Base-by-base conservation (phyloP, 1,284 basidiomycete species). In the Rugosomyces carneus region DNA sequence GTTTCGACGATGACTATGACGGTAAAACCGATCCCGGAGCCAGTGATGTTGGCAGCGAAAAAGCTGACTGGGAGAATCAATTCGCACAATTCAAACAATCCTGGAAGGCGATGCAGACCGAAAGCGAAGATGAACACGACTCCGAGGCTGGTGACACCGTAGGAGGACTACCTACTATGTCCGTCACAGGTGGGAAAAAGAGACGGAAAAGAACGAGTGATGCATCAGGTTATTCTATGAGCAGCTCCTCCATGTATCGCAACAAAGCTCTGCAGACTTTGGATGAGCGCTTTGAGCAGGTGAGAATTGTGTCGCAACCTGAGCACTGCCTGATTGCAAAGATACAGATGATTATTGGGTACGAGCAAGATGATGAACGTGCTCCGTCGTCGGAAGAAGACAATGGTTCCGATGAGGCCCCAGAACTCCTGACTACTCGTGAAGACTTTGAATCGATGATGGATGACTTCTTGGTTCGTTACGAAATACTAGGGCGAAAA, bases 181-280 rank as follows among this genome's bases (percentile, higher is more conserved):
- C 82, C n/a, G 83, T 92, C 47, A 74, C 84, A 39, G 86, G 91
- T 37, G 83, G 82, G 56, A 73, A 84, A 53, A 71, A 82, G 48
- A 63, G 72, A 55, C 73, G 88, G 56, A 89, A 84, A 60, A 81
- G 81, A 6, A 73, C 80, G 1, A 90, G 87, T 36, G 84, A 92
- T 55, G 90, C 89, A 1, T 91, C 90, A 16, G 91, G 90, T 9
- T 94, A 93, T 72, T 91, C 87, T 61, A 98, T 99, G 95, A 95
- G 88, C 60, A 93, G 90, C 57, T 94, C 92, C 2, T 92, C 92
- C 19, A 93, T 99, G 89, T 91, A 84, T 68, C 78, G 96, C 34
- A 99, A 93, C 58, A 82, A 93, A 56, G 85, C 91, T 0, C 68
- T 99, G 27, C 81, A 88, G 37, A 85, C 84, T 4, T 74, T 99